Conservation (phyloP, 495 filamentous ascomycete species). For the Penicillium crystallinum region DNA sequence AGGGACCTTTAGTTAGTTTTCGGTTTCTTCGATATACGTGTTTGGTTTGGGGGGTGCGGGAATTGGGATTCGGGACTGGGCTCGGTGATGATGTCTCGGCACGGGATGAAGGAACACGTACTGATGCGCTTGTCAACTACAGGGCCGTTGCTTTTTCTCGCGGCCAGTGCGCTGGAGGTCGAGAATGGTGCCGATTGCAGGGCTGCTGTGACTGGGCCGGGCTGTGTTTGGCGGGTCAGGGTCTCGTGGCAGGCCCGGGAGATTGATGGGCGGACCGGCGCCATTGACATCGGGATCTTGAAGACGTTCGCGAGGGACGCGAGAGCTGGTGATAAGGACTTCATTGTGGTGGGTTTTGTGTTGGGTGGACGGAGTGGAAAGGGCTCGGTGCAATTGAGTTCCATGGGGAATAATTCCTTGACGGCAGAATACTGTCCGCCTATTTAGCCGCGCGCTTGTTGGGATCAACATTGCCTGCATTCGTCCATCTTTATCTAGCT, state of each 20-base stretch:
- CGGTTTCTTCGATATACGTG: conserved; percentile 1
- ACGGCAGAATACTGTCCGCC: conserved; percentile 28
- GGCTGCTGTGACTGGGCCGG: conserved; percentile 24
- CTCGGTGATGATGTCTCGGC: conserved; percentile 1
- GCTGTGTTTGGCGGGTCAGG: conserved; percentile 23
- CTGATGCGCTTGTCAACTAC: conserved; percentile 43
- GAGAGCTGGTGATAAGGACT: conserved; percentile 39
- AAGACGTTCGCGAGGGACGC: conserved; percentile 44
- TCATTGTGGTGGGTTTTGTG: conserved; percentile 29
- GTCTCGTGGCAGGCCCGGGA: conserved; percentile 25
- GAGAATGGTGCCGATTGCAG: conserved; percentile 39
- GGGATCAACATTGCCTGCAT: background rate
- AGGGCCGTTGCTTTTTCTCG: conserved; percentile 24
- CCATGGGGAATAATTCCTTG: conserved; percentile 27
- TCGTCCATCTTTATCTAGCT: background rate
- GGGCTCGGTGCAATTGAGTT: conserved; percentile 10
- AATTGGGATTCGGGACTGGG: background rate
- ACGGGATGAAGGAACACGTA: conserved; percentile 23
- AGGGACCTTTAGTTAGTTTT: background rate
- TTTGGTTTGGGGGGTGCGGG: background rate
- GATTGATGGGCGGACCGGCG: conserved; percentile 27
- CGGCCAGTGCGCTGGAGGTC: conserved; percentile 34
- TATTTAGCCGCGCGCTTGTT: conserved; percentile 30
- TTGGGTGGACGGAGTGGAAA: conserved; percentile 12
- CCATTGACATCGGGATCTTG: conserved; percentile 35